phyloP scores from a whole-genome alignment of 768 basidiomycete species.

The Tricholoma flavovirens region DNA sequence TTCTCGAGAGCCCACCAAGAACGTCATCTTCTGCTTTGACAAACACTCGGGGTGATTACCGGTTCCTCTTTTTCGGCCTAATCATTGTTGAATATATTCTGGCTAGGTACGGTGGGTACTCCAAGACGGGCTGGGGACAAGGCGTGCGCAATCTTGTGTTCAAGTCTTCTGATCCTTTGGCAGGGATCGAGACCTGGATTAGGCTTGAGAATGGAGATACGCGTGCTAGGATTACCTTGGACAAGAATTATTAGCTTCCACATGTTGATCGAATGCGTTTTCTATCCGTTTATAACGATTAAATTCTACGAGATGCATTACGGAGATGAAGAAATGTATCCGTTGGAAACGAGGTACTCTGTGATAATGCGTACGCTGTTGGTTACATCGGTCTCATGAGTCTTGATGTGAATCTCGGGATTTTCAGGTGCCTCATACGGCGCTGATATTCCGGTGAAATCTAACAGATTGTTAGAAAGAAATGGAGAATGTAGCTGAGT shows the following conservation, averaged over 20 bases:
- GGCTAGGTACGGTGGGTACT: constrained; percentile 67
- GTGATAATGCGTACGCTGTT: constrained; percentile 76
- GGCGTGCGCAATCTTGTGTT: constrained; percentile 65
- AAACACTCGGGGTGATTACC: constrained; percentile 64
- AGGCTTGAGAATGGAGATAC: constrained; percentile 54
- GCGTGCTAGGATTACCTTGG: constrained; percentile 47
- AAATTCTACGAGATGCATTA: not conserved
- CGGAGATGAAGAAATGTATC: constrained; percentile 38
- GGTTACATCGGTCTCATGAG: constrained; percentile 70
- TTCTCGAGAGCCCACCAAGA: constrained; percentile 53
- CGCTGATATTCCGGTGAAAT: constrained; percentile 96
- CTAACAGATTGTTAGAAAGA: constrained; percentile 34
- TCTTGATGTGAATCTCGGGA: constrained; percentile 91
- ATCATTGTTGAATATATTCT: not conserved
- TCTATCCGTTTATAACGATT: not conserved
- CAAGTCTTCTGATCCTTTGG: constrained; percentile 38
- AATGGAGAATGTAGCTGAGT: not conserved
- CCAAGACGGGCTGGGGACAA: constrained; percentile 47
- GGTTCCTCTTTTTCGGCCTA: not conserved
- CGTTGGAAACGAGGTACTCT: constrained; percentile 68
- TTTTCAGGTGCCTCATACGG: constrained; percentile 87
- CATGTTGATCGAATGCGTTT: too few species aligned
- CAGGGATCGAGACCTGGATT: constrained; percentile 57
- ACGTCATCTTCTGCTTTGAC: constrained; percentile 68
- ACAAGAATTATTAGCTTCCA: constrained; percentile 29